These are phyloP conservation scores for Colletotrichum caudatum DNA, from an alignment of 2,329 filamentous ascomycete species.

Conservation along the genomic window DNA sequence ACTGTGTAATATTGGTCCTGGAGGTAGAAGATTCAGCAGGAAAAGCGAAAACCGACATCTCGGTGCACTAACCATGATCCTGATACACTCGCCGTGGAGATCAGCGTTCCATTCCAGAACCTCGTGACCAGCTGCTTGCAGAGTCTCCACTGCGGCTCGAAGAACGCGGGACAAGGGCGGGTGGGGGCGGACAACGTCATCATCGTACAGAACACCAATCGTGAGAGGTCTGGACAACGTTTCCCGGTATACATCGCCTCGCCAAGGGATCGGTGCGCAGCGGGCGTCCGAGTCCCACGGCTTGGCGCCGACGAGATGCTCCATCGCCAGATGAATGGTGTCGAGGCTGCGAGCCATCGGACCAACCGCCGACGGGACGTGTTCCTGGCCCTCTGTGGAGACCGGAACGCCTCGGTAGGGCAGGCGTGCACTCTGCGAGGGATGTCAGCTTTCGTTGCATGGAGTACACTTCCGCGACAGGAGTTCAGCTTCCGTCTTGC, in stretches of 20 bases:
- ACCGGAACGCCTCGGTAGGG: slow-evolving; percentile 70
- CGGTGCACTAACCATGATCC: slow-evolving; percentile 59
- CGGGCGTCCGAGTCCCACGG: slow-evolving; percentile 68
- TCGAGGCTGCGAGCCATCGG: slow-evolving; percentile 62
- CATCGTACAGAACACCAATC: slow-evolving; percentile 63
- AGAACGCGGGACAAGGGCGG: slow-evolving; percentile 64
- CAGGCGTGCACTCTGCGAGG: slow-evolving; percentile 63
- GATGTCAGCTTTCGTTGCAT: not conserved
- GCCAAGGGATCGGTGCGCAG: slow-evolving; percentile 67
- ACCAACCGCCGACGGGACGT: slow-evolving; percentile 72
- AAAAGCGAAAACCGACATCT: not conserved
- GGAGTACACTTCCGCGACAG: not conserved
- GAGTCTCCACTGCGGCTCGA: slow-evolving; percentile 49
- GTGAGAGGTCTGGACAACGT: slow-evolving; percentile 58
- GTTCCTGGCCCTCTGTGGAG: slow-evolving; percentile 73
- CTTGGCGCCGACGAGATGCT: slow-evolving; percentile 57
- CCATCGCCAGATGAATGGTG: slow-evolving; percentile 63
- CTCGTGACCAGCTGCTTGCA: slow-evolving; percentile 64
- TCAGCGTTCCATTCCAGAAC: slow-evolving; percentile 64
- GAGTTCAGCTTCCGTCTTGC: slow-evolving; percentile 1
- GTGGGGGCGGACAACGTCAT: slow-evolving; percentile 66
- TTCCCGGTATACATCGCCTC: slow-evolving; percentile 56
- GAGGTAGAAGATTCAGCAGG: not conserved
- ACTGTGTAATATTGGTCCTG: slow-evolving; percentile 72
- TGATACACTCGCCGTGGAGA: slow-evolving; percentile 66